Conservation (phyloP, 352 stramenopile species). For the Globisporangium iwayamae region DNA sequence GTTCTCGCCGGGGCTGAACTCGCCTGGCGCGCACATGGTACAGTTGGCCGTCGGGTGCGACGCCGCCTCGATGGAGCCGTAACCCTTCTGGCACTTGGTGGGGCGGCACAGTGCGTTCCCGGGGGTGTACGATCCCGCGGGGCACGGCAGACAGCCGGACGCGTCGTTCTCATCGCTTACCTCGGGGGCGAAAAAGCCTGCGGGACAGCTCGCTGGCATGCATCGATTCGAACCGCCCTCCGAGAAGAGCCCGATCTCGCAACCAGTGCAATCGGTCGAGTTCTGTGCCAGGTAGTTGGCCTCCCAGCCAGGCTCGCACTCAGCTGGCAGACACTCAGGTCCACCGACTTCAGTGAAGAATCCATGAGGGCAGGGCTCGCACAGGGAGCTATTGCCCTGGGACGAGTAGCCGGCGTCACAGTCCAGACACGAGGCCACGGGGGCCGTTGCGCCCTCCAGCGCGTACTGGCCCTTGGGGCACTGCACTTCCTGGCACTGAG, state of each 20-base stretch:
- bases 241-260: slow-evolving; percentile 38
- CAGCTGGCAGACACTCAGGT: slow-evolving; percentile 22
- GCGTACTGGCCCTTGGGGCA: slow-evolving; percentile 28
- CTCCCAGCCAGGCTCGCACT: slow-evolving; percentile 37
- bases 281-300: slow-evolving; percentile 34
- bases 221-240: slow-evolving; percentile 30
- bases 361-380: slow-evolving; percentile 27
- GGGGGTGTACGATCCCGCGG: slow-evolving; percentile 34
- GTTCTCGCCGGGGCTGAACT: slow-evolving; percentile 45
- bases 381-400: slow-evolving; percentile 30
- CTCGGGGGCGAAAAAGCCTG: slow-evolving; percentile 33
- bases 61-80: slow-evolving; percentile 31
- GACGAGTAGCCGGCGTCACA: slow-evolving; percentile 35
- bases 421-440: slow-evolving; percentile 22
- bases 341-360: slow-evolving; percentile 25
- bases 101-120: slow-evolving; percentile 34
- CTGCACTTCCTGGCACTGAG: slow-evolving; percentile 30
- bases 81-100: slow-evolving; percentile 32
- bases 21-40: slow-evolving; percentile 31
- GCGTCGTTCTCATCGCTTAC: slow-evolving; percentile 21
- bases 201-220: slow-evolving; percentile 30
- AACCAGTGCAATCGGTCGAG: slow-evolving; percentile 40
- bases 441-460: slow-evolving; percentile 24
- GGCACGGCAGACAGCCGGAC: slow-evolving; percentile 26
- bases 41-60: slow-evolving; percentile 39